Evolutionary conservation across 1,139 yeast genomes (phyloP), one percentile per base, ranked within the genome.

Genomic region (Suhomyces yuchorum): DNA sequence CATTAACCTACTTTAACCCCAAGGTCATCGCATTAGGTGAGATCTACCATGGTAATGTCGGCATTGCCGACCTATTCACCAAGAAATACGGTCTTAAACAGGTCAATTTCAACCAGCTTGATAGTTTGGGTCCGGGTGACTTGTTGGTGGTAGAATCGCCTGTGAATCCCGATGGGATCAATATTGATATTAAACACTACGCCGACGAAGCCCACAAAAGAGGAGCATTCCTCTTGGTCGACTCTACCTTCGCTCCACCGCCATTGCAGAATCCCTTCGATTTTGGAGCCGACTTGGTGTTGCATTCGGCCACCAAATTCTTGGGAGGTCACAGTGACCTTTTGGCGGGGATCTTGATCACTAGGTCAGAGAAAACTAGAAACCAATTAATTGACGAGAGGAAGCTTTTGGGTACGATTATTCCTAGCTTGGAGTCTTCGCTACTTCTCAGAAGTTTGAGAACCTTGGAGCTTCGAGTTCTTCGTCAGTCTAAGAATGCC

Each of bases 241-340:
- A 92, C 64, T 81, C 97, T 1, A 92, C 97, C 0, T 85, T 92
- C 65, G 97, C 96, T 3, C 97, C 97, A 20, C 96, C 96, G 14
- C 97, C 97, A 7, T 70, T 91, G 48, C 91, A 84, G 61, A 80
- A 87, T 55, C 93, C 96, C 5, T 90, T 89, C 68, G 73, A 77
- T 36, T 85, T 78, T 56, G 96, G 93, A 39, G 96, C 86, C 28
- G 97, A 91, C 64, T 67, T 88, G 58, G 81, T 91, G 14, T 71
- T 92, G 82, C 97, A 91, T 67, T 88, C 96, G 1, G 96, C 92
- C 1, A 89, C 97, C 2, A 91, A 91, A 64, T 92, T 84, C 67
- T 85, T 90, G 62, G 97, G 96, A 33, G 97, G 97, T 18, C 97
- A 91, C 65, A 87, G 96, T n/a, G 97, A 92, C 65, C 69, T 90